A percentile compares a stretch with the other conserved stretches of the same genome.
phyloP scores from a whole-genome alignment of 179 eudicot genomes.

The Heliamphora pulchella region DNA sequence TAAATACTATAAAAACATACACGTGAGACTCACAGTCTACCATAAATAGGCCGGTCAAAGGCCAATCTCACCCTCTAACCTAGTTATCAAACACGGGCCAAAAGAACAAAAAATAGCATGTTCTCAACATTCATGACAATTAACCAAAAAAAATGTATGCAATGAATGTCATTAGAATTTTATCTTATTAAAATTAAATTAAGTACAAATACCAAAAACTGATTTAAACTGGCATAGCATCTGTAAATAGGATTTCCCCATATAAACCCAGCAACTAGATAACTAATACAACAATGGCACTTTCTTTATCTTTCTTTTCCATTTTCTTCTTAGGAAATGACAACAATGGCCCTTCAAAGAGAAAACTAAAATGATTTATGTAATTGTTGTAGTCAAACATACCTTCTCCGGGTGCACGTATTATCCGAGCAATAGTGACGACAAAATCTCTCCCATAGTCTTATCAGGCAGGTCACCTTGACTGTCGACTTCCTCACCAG shows the following conservation, averaged over 20 bases:
- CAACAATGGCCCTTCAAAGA: background rate
- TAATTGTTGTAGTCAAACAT: background rate
- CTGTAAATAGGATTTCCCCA: background rate
- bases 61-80: no score
- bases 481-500: slow-evolving; percentile 50
- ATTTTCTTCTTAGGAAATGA: background rate
- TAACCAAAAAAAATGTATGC: background rate
- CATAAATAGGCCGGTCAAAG: no score
- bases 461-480: slow-evolving; percentile 59
- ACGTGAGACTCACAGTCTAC: no score
- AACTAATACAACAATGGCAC: background rate
- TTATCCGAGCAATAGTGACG: slow-evolving; percentile 53
- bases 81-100: no score
- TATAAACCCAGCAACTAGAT: background rate
- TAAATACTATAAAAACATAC: no score
- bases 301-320: background rate
- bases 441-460: slow-evolving; percentile 91
- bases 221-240: background rate
- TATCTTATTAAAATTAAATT: background rate
- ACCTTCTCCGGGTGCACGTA: background rate
- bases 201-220: background rate
- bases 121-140: background rate
- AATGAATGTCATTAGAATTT: background rate
- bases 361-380: background rate
- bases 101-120: background rate